phyloP scores from a whole-genome alignment of 148 eudicot species.

The Amaranthus hypochondriacus region DNA sequence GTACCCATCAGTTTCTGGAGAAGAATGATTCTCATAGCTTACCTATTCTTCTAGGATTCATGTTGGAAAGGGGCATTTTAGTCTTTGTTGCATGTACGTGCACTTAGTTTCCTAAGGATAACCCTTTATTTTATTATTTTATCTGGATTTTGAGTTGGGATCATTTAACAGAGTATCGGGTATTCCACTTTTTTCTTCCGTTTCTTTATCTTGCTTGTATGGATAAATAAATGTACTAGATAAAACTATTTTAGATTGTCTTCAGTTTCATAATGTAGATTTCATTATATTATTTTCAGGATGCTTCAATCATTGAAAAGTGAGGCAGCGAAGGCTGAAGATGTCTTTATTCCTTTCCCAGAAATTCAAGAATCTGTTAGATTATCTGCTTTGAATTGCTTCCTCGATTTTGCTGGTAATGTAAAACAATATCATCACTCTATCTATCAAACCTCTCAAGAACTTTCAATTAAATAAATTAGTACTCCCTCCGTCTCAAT shows the following conservation, averaged over 20 bases:
- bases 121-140: neutral
- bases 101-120: neutral
- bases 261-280: conserved; percentile 12
- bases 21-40: too few species aligned
- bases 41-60: too few species aligned
- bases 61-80: neutral
- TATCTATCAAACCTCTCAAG: neutral
- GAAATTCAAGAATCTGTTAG: conserved; percentile 95
- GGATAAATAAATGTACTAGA: neutral
- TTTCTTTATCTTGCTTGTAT: neutral
- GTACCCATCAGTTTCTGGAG: too few species aligned
- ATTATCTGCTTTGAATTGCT: conserved; percentile 82
- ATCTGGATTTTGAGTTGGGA: neutral
- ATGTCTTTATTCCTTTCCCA: conserved; percentile 66
- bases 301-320: conserved; percentile 72
- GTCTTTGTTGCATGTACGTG: neutral
- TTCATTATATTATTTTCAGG: conserved; percentile 41
- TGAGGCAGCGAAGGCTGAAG: conserved; percentile 82
- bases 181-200: neutral
- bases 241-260: neutral
- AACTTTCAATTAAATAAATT: neutral
- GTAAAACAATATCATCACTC: conserved; percentile 12
- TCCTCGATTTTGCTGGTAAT: conserved; percentile 88
- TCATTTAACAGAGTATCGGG: neutral
- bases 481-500: neutral